These are phyloP conservation scores for Fusarium sp. DNA, from an alignment of 2,329 filamentous ascomycete species.

Conservation along the genomic window DNA sequence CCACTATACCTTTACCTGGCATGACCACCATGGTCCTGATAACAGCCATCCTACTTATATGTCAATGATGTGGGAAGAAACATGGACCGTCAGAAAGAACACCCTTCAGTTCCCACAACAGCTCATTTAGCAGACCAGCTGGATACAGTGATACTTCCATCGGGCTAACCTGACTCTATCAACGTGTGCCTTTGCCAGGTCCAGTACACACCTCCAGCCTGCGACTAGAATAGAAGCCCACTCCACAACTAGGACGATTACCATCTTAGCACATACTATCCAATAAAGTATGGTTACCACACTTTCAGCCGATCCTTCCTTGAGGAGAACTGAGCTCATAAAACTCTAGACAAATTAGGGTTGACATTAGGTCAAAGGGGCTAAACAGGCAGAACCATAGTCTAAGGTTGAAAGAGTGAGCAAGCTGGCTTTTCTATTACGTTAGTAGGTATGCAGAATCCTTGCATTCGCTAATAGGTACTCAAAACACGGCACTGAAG, in stretches of 20 bases:
- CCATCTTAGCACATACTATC: too few species aligned
- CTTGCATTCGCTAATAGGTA: neutral
- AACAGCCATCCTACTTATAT: neutral
- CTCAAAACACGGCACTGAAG: neutral
- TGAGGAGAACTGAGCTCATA: neutral
- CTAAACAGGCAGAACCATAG: neutral
- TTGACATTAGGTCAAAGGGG: neutral
- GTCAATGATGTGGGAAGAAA: neutral
- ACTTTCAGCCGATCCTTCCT: neutral
- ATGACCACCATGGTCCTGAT: neutral
- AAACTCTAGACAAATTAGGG: neutral
- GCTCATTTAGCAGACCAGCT: too few species aligned
- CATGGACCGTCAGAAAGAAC: neutral
- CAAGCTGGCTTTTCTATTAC: neutral
- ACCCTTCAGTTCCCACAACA: neutral
- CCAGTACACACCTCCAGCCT: too few species aligned
- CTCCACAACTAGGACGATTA: too few species aligned
- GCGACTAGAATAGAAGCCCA: too few species aligned
- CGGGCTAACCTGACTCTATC: too few species aligned
- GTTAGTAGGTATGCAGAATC: neutral
- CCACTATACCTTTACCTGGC: rapidly evolving
- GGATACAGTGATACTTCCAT: too few species aligned
- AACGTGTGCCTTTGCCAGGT: neutral
- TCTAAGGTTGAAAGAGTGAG: neutral
- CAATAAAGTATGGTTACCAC: too few species aligned